Evolutionary conservation across 352 stramenopile genomes (phyloP).

Genomic region (Globisporangium sylvaticum): DNA sequence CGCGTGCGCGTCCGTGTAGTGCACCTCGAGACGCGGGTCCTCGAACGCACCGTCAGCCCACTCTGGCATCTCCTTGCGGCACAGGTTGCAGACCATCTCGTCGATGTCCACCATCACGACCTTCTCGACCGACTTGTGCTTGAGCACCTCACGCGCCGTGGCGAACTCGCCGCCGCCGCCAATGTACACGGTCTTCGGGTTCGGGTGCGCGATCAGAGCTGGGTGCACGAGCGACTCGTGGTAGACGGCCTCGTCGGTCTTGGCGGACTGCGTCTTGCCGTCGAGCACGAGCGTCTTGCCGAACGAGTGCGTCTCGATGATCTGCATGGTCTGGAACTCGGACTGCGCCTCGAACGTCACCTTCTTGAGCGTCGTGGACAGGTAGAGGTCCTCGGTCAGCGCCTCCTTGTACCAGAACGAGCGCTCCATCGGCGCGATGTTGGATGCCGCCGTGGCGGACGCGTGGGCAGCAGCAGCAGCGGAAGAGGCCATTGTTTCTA

Average conservation of each 20-base stretch:
- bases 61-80: slow-evolving; percentile 91
- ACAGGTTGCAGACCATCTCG: slow-evolving; percentile 91
- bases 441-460: slow-evolving; percentile 27
- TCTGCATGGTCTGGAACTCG: slow-evolving; percentile 91
- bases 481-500: slow-evolving; percentile 7
- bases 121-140: slow-evolving; percentile 91
- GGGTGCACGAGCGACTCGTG: slow-evolving; percentile 95
- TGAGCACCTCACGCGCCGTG: slow-evolving; percentile 90
- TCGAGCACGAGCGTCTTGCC: slow-evolving; percentile 95
- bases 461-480: slow-evolving; percentile 3
- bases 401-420: slow-evolving; percentile 87
- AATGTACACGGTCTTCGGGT: slow-evolving; percentile 91
- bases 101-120: slow-evolving; percentile 97
- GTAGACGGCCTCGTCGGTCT: slow-evolving; percentile 94
- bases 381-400: slow-evolving; percentile 85
- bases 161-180: slow-evolving; percentile 92
- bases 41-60: slow-evolving; percentile 89
- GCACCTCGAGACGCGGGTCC: slow-evolving; percentile 89
- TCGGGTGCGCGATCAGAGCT: slow-evolving; percentile 83
- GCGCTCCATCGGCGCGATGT: slow-evolving; percentile 51
- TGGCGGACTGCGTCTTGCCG: slow-evolving; percentile 92
- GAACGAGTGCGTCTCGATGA: slow-evolving; percentile 92
- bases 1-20: slow-evolving; percentile 88
- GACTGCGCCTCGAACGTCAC: slow-evolving; percentile 87
- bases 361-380: slow-evolving; percentile 86